Evolutionary conservation across 208 protist species (phyloP).

Genomic region (Acanthamoeba culbertsoni): DNA sequence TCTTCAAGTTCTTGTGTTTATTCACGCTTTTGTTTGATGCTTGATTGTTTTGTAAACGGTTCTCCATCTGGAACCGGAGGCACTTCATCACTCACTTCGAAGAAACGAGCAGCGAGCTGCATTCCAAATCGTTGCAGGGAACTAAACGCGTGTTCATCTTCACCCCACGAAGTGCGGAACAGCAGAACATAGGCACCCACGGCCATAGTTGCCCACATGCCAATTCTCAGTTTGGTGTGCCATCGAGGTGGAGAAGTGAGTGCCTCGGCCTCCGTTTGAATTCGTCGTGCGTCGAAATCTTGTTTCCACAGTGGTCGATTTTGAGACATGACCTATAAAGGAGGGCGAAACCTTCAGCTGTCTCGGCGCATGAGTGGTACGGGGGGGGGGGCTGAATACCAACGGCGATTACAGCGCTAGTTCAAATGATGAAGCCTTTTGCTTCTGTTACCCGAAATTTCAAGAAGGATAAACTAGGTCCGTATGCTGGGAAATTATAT

Average conservation of each 20-base stretch:
- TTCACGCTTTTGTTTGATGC: background rate
- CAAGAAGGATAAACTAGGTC: too few species aligned
- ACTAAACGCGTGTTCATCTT: background rate
- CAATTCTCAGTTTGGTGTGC: background rate
- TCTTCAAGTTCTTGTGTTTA: background rate
- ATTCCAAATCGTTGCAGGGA: background rate
- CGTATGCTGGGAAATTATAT: too few species aligned
- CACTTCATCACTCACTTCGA: background rate
- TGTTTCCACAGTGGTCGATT: conserved; percentile 12
- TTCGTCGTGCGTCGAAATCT: conserved; percentile 16
- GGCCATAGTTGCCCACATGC: background rate
- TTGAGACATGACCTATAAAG: too few species aligned
- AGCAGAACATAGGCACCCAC: background rate
- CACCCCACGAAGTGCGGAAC: conserved; percentile 7
- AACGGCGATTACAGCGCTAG: too few species aligned
- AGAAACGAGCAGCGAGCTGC: background rate
- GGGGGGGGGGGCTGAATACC: too few species aligned
- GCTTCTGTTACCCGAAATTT: too few species aligned
- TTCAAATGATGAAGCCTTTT: too few species aligned
- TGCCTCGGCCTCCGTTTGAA: background rate
- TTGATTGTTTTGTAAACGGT: background rate
- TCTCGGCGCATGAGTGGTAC: too few species aligned
- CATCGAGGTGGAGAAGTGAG: background rate
- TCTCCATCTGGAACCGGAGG: background rate
- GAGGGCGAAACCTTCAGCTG: too few species aligned